Percentiles rank a stretch among this genome's conserved stretches.
Evolutionary conservation across 768 basidiomycete genomes (phyloP).

Genomic region (Hemileccinum impolitum): DNA sequence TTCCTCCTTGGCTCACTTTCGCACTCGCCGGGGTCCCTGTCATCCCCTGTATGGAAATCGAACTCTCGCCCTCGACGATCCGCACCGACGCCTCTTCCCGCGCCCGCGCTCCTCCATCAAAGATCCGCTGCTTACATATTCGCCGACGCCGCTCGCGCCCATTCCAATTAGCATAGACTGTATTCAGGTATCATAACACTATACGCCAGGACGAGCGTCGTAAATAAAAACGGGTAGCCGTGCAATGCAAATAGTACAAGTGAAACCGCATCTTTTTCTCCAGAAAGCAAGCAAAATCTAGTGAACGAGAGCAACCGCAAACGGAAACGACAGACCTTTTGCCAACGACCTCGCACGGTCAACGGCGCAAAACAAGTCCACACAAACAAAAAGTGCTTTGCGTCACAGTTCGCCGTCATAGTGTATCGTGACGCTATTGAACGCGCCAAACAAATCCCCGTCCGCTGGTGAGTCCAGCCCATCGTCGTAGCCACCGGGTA

Average conservation of each 20-base stretch:
- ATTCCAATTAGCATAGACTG: slow-evolving; percentile 28
- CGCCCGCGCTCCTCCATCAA: neutral
- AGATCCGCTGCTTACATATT: slow-evolving; percentile 20
- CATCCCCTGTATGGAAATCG: slow-evolving; percentile 19
- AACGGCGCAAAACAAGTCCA: slow-evolving; percentile 5
- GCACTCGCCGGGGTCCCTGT: slow-evolving; percentile 29
- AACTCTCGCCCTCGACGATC: slow-evolving; percentile 27
- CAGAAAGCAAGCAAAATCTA: slow-evolving; percentile 26
- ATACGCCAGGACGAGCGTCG: slow-evolving; percentile 16
- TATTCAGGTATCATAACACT: slow-evolving; percentile 33
- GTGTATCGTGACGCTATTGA: slow-evolving; percentile 86
- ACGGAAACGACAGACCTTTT: slow-evolving; percentile 19
- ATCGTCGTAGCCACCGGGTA: slow-evolving; percentile 40
- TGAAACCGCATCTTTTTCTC: slow-evolving; percentile 23
- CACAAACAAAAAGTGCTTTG: neutral
- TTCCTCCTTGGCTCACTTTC: slow-evolving; percentile 28
- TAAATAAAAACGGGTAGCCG: slow-evolving; percentile 21
- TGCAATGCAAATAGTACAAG: slow-evolving; percentile 35
- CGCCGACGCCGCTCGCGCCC: slow-evolving; percentile 15
- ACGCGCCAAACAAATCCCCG: slow-evolving; percentile 78
- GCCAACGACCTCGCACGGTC: slow-evolving; percentile 3
- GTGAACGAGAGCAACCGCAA: slow-evolving; percentile 6
- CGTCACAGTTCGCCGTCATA: slow-evolving; percentile 66
- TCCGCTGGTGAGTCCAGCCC: slow-evolving; percentile 43
- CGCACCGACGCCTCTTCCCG: slow-evolving; percentile 24